phyloP scores from a whole-genome alignment of 805 yeast species.

The Starmerella cellae region DNA sequence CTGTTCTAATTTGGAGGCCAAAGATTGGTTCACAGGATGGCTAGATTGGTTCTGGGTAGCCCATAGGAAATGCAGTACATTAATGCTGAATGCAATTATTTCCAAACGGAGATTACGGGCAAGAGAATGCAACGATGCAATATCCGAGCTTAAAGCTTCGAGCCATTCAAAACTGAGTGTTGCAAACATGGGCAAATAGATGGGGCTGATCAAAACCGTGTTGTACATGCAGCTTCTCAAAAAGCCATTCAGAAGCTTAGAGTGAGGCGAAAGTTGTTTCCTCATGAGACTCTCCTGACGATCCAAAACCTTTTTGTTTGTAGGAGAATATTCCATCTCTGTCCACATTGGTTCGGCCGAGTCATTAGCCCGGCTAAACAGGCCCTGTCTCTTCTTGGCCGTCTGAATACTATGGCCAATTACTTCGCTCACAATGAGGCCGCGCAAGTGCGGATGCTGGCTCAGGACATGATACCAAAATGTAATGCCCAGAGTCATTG shows the following conservation, averaged over 20 bases:
- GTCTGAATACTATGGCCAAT: conserved; percentile 56
- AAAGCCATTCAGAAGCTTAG: conserved; percentile 48
- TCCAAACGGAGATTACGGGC: conserved; percentile 67
- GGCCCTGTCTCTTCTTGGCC: conserved; percentile 45
- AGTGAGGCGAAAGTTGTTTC: conserved; percentile 50
- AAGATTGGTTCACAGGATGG: conserved; percentile 22
- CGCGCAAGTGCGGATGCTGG: conserved; percentile 46
- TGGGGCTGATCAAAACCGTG: conserved; percentile 9
- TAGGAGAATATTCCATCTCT: conserved; percentile 82
- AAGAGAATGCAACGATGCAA: conserved; percentile 71
- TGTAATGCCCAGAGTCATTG: conserved; percentile 53
- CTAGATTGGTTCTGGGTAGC: conserved; percentile 24
- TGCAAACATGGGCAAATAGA: conserved; percentile 55
- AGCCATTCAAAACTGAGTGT: conserved; percentile 33
- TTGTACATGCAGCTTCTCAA: conserved; percentile 57
- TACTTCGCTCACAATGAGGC: conserved; percentile 54
- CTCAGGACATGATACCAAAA: conserved; percentile 71
- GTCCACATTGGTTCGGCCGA: conserved; percentile 45
- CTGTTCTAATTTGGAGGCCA: conserved; percentile 37
- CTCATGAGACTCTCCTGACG: conserved; percentile 39
- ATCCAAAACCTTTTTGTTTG: conserved; percentile 47
- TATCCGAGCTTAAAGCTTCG: conserved; percentile 36
- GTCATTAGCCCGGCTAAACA: conserved; percentile 49
- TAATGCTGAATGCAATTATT: conserved; percentile 52
- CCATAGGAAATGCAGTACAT: conserved; percentile 44